phyloP scores from a whole-genome alignment of 2,329 filamentous ascomycete species.

The Exserohilum turcica region DNA sequence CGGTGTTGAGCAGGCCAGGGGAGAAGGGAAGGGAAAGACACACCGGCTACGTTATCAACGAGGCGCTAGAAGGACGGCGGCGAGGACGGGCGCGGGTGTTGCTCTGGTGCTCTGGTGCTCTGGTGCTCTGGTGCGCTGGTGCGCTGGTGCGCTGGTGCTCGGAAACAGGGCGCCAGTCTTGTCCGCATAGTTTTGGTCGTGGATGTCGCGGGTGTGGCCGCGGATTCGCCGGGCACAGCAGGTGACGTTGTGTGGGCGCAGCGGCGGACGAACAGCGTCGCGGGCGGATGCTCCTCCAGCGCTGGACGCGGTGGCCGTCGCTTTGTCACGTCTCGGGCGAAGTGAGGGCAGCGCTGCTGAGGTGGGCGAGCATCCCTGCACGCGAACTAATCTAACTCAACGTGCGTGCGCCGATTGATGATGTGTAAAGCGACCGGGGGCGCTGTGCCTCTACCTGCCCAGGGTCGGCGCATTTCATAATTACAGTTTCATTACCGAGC shows the following conservation, averaged over 20 bases:
- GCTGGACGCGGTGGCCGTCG: constrained; percentile 31
- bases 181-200: constrained; percentile 30
- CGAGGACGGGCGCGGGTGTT: constrained; percentile 3
- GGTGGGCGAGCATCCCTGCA: constrained; percentile 43
- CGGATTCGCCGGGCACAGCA: constrained; percentile 22
- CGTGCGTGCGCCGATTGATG: constrained; percentile 39
- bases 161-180: constrained; percentile 16
- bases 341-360: constrained; percentile 42
- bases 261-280: constrained; percentile 20
- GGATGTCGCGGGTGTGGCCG: constrained; percentile 19
- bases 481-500: constrained; percentile 39
- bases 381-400: constrained; percentile 42
- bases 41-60: constrained; percentile 25
- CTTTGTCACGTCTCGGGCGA: constrained; percentile 39
- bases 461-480: constrained; percentile 30
- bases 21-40: constrained; percentile 19
- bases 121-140: no score
- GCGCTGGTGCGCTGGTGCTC: background rate
- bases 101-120: no score
- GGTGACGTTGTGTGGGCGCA: constrained; percentile 28
- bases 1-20: no score
- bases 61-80: constrained; percentile 9
- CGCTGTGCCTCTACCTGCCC: constrained; percentile 28
- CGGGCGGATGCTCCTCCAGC: constrained; percentile 13
- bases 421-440: constrained; percentile 36